Conservation (phyloP, 257 asterid genomes). For the Solanum sitiens region DNA sequence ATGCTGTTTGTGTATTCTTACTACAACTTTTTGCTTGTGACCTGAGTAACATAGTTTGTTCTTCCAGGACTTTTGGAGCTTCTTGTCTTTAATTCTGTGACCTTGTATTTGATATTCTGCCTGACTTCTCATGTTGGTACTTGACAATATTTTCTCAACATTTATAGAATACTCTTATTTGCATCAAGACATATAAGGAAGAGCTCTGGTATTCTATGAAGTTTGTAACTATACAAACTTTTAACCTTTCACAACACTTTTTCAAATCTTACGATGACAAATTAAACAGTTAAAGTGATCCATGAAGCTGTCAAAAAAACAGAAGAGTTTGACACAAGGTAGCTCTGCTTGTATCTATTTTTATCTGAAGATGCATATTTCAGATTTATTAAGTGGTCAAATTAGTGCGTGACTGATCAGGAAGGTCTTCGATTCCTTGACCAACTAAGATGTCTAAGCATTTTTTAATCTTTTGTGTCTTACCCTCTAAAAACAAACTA, state of each 20-base stretch:
- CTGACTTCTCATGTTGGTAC: neutral
- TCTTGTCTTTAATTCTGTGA: neutral
- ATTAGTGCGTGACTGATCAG: neutral
- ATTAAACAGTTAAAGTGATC: neutral
- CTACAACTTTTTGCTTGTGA: neutral
- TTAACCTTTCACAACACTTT: neutral
- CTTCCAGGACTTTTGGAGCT: neutral
- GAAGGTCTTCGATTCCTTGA: neutral
- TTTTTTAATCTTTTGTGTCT: neutral
- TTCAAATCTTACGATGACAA: neutral
- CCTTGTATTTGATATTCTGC: neutral
- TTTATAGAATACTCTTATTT: neutral
- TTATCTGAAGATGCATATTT: neutral
- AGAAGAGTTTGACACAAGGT: constrained; percentile 64
- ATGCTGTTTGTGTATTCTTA: neutral
- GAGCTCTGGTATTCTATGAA: neutral
- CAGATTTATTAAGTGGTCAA: neutral
- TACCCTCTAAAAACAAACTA: neutral
- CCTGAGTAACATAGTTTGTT: neutral
- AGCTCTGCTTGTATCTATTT: neutral
- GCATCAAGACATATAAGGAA: neutral
- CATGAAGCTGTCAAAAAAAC: neutral
- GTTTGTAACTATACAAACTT: neutral
- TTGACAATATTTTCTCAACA: neutral
- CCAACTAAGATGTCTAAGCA: neutral